Evolutionary conservation across 495 filamentous ascomycete species (phyloP).

Genomic region (Glonium stellatum): DNA sequence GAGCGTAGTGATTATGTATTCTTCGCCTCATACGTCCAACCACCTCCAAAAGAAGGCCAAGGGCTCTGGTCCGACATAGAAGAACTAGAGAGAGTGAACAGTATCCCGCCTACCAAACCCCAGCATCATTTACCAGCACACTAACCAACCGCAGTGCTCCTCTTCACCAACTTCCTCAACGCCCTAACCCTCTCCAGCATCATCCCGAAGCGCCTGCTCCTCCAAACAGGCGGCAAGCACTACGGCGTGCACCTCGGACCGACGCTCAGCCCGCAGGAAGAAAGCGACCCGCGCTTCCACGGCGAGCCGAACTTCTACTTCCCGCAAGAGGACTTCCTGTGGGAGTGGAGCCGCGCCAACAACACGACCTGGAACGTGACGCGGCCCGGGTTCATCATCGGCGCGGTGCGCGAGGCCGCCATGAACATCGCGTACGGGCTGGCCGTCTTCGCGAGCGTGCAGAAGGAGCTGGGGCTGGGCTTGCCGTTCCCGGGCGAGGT

Average conservation of each 20-base stretch:
- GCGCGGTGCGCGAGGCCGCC: conserved; percentile 44
- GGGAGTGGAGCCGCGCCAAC: conserved; percentile 26
- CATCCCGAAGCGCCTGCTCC: conserved; percentile 43
- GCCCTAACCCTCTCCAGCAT: conserved; percentile 39
- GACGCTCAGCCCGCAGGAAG: conserved; percentile 39
- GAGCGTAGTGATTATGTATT: conserved; percentile 44
- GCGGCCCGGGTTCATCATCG: conserved; percentile 44
- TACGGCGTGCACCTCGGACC: conserved; percentile 47
- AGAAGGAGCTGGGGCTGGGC: not conserved
- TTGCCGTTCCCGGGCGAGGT: not conserved
- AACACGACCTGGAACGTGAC: conserved; percentile 37
- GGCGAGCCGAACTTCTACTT: conserved; percentile 50
- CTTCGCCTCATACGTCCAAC: conserved; percentile 51
- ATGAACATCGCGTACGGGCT: conserved; percentile 36
- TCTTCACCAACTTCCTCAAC: conserved; percentile 45
- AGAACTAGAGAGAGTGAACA: conserved; percentile 41
- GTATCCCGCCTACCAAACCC: conserved; percentile 8
- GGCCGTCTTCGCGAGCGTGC: not conserved
- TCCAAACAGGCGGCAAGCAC: conserved; percentile 48
- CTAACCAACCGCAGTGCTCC: not conserved
- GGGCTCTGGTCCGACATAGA: conserved; percentile 44
- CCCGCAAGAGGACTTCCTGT: conserved; percentile 44
- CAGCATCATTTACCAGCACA: not conserved
- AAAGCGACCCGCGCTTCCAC: conserved; percentile 40
- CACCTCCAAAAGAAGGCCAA: conserved; percentile 34